phyloP scores from a whole-genome alignment of 805 yeast genomes.

The Sporopachydermia lactativora region DNA sequence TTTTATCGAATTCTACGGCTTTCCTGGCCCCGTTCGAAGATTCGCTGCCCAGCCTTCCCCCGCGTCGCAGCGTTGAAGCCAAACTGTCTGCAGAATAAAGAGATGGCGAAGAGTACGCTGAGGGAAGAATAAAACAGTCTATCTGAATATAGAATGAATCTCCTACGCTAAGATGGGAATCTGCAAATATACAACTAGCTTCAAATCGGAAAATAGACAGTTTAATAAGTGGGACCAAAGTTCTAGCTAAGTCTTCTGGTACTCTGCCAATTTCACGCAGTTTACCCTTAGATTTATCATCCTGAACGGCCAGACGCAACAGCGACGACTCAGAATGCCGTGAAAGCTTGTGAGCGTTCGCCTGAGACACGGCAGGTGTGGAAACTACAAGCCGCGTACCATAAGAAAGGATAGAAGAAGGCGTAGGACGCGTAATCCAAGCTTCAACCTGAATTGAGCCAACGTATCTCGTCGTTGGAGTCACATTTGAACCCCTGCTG shows the following conservation, averaged over 20 bases:
- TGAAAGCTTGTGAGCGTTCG: not conserved
- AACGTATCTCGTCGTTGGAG: not conserved
- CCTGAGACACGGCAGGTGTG: not conserved
- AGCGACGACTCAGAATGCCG: not conserved
- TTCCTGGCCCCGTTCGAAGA: conserved; percentile 2
- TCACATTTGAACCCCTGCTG: too few relatives aligned
- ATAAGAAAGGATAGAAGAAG: not conserved
- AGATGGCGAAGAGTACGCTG: conserved; percentile 21
- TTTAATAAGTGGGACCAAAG: conserved; percentile 52
- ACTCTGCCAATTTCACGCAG: conserved; percentile 66
- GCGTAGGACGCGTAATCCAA: not conserved
- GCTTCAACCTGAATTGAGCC: not conserved
- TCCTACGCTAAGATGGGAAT: conserved; percentile 50
- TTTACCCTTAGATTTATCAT: not conserved
- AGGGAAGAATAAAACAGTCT: conserved; percentile 40
- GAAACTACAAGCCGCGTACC: not conserved
- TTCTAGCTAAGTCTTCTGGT: conserved; percentile 52
- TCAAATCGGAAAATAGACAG: conserved; percentile 38
- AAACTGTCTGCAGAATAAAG: conserved; percentile 14
- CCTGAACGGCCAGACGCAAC: not conserved
- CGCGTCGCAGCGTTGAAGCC: conserved; percentile 12
- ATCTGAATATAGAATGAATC: conserved; percentile 60
- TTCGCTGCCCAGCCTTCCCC: conserved; percentile 11
- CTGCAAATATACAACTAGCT: conserved; percentile 44
- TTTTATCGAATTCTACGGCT: conserved; percentile 7